A percentile compares a stretch with the other conserved stretches of the same genome.
These are phyloP conservation scores for Neofusicoccum kwambonambiense DNA, from an alignment of 2,329 filamentous ascomycete genomes.

Conservation along the genomic window DNA sequence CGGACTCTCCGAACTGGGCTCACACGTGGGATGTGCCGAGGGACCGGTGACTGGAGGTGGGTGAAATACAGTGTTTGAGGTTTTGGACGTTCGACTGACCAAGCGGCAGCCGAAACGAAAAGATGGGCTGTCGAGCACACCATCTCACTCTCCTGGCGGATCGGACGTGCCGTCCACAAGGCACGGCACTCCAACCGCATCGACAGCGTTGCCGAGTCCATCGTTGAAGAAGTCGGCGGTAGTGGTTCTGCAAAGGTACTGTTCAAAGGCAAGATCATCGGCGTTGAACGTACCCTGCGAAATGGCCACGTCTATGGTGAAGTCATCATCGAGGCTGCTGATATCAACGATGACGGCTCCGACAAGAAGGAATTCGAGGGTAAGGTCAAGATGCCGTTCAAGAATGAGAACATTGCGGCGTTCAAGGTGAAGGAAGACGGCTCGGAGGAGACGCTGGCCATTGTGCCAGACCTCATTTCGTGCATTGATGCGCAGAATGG, in stretches of 20 bases:
- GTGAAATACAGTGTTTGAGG: neutral
- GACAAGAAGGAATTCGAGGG: neutral
- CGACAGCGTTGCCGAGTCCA: constrained; percentile 37
- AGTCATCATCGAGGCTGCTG: constrained; percentile 32
- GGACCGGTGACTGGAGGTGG: constrained; percentile 35
- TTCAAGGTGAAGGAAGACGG: constrained; percentile 32
- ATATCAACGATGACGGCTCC: constrained; percentile 21
- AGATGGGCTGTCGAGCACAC: constrained; percentile 41
- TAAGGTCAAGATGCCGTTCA: constrained; percentile 26
- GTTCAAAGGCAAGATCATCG: constrained; percentile 48
- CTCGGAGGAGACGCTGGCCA: constrained; percentile 37
- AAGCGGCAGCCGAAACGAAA: constrained; percentile 27
- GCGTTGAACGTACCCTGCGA: constrained; percentile 42
- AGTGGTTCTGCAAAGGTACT: constrained; percentile 38
- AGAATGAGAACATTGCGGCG: constrained; percentile 30
- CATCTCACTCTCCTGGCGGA: constrained; percentile 39
- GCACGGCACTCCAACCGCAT: constrained; percentile 37
- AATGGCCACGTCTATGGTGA: constrained; percentile 45
- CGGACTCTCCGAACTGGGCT: constrained; percentile 37
- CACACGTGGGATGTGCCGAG: constrained; percentile 36
- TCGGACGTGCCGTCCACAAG: constrained; percentile 36
- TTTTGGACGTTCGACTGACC: neutral
- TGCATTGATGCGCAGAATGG: constrained; percentile 49
- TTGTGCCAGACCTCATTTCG: constrained; percentile 45
- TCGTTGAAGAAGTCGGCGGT: constrained; percentile 44